phyloP scores from a whole-genome alignment of 2,329 filamentous ascomycete genomes.

The Trichoderma sp. region DNA sequence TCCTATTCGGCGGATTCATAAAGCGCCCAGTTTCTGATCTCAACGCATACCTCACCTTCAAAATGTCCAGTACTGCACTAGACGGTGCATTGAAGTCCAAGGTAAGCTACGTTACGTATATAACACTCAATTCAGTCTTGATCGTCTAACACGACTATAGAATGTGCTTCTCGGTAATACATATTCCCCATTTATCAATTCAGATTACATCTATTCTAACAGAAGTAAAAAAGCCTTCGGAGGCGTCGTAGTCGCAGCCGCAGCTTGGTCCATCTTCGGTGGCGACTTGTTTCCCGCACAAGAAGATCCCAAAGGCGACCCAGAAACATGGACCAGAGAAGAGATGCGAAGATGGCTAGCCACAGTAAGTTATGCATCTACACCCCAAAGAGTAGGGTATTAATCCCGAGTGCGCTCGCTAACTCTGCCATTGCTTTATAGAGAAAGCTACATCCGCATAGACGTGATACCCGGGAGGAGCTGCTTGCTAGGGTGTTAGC shows the following conservation, averaged over 20 bases:
- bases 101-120: constrained; percentile 43
- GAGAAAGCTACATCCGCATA: constrained; percentile 48
- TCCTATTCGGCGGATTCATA: background rate
- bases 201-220: background rate
- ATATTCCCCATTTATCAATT: background rate
- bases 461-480: constrained; percentile 44
- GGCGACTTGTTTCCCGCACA: constrained; percentile 76
- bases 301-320: constrained; percentile 74
- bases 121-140: background rate
- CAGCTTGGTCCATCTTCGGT: constrained; percentile 83
- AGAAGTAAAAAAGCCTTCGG: constrained; percentile 61
- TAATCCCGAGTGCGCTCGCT: background rate
- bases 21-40: background rate
- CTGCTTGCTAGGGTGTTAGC: constrained; percentile 46
- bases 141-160: background rate
- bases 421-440: constrained; percentile 25
- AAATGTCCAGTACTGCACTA: constrained; percentile 65
- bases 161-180: constrained; percentile 58
- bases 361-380: constrained; percentile 56
- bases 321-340: constrained; percentile 68
- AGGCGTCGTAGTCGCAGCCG: constrained; percentile 75
- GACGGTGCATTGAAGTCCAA: constrained; percentile 69
- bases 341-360: constrained; percentile 80
- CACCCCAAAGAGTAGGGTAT: too few species aligned
- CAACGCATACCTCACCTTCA: constrained; percentile 24